Base-by-base conservation (phyloP, 2,329 filamentous ascomycete genomes). In the Erysiphe pulchra region DNA sequence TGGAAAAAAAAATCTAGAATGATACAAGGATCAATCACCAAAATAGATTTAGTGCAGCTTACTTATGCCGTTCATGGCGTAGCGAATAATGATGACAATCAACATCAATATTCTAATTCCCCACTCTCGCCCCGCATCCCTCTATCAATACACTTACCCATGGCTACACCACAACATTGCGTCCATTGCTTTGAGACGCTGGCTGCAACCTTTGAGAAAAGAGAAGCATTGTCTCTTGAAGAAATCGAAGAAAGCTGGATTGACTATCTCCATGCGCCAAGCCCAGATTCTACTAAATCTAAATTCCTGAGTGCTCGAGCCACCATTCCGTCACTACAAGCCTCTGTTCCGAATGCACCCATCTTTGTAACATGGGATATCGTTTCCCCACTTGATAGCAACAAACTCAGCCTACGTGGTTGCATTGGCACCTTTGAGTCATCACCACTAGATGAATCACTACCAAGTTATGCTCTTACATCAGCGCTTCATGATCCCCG, bases 381-480 rank as follows among this genome's bases (percentile, higher is more conserved):
- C 0, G 54, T 84, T 13, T 46, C 46, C 42, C 47, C 14, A 7
- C 6, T n/a, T 36, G 4, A 48, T 31, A 24, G 40, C 38, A 20
- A 34, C 31, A 30, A 45, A 4, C 45, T 65, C 59, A 71, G 70
- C 20, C 71, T 98, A 38, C 78, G 90, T 48, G 90, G 90, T 48
- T 98, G 90, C 66, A 95, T 98, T 58, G 90, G 90, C 53, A 98
- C 87, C 2, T 98, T 95, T 57, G 80, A 86, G 56, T 61, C 76
- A 2, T 74, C 82, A 55, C 73, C 79, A 44, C 71, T 98, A 12
- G 68, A 75, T 30, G 62, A 71, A 1, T 86, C 85, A 4, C 65
- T 98, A 39, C 66, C 74, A 45, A 75, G 74, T 49, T 95, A 94
- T 62, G 80, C 86, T 42, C 63, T 92, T 52, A 90, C 80, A 45